Base-by-base conservation (phyloP, 805 yeast genomes). In the Hyphopichia homilentoma region DNA sequence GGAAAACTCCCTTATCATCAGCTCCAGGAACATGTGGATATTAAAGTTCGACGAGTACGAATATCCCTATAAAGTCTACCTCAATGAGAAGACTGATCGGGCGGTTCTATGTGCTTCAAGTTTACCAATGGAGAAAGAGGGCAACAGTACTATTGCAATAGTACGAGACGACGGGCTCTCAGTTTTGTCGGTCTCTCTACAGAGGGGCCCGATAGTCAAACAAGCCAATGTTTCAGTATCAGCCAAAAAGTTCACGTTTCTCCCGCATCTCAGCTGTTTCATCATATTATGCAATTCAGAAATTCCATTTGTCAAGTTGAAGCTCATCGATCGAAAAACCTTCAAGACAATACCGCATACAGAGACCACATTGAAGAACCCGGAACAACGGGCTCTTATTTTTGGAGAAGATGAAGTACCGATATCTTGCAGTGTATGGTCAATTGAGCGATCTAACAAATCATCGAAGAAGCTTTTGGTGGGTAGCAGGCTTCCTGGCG, bases 151-250 rank as follows among this genome's bases (percentile, higher is more conserved):
- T 4, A 37, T 50, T 33, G 50, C 44, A 5, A 44, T 47, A 33
- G 39, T 60, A 4, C 40, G 67, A 27, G 70, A 62, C 16, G 68
- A 65, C 32, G 73, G 73, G 1, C 31, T 66, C 7, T 45, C 52
- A 6, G 21, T 57, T 4, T 59, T 57, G 3, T 38, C 49, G 3
- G 37, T 65, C 1, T 26, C 5, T 44, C 46, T 4, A 41, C 57
- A 2, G 52, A 50, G 25, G 43, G 36, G 41, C 33, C 54, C 68
- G 2, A 36, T 44, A 7, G 33, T 57, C 6, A 51, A 48, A 24
- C 70, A 59, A 37, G 33, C 62, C 2, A 40, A 44, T 14, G 34
- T 63, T 2, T 51, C 55, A 1, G 70, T 63, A n/a, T 31, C 51
- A 4, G 65, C 66, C 1, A 59, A 52, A 26, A 58, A 52, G 33